Conservation (phyloP, 345 rosid genomes). For the Cardamine resedifolia region DNA sequence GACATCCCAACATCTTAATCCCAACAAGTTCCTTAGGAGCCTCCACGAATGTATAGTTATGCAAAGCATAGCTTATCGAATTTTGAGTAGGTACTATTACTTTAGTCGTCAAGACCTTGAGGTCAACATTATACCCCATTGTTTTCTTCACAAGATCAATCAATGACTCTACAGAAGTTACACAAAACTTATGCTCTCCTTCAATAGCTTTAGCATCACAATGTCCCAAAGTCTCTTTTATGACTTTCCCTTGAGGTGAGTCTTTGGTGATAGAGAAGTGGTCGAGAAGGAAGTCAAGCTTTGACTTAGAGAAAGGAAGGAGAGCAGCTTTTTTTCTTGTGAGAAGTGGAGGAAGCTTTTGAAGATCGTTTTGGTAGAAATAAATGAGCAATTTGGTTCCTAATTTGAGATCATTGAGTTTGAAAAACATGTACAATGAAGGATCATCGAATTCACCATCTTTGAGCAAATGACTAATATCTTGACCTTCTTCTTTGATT, state of each 20-base stretch:
- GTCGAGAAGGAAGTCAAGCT: constrained; percentile 51
- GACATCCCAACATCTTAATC: constrained; percentile 52
- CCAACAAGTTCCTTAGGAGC: constrained; percentile 40
- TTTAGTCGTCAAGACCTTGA: constrained; percentile 48
- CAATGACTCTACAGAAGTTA: constrained; percentile 71
- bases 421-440: constrained; percentile 51
- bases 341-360: constrained; percentile 50
- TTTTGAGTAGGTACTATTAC: constrained; percentile 15
- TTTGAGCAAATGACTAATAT: constrained; percentile 15
- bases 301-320: constrained; percentile 58
- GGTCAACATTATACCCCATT: constrained; percentile 40
- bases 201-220: constrained; percentile 48
- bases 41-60: constrained; percentile 50
- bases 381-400: constrained; percentile 47
- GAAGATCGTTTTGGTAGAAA: constrained; percentile 43
- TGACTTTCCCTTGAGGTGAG: constrained; percentile 70
- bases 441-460: constrained; percentile 45
- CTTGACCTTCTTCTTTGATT: constrained; percentile 29
- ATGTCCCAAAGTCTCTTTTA: constrained; percentile 51
- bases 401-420: constrained; percentile 42
- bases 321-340: constrained; percentile 57
- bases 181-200: constrained; percentile 61
- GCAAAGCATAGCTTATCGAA: constrained; percentile 31
- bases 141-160: constrained; percentile 46
- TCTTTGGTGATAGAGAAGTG: constrained; percentile 53